Percentiles rank a stretch among this genome's conserved stretches.
Evolutionary conservation across 495 filamentous ascomycete species (phyloP).

Genomic region (Lepidopterella palustris): DNA sequence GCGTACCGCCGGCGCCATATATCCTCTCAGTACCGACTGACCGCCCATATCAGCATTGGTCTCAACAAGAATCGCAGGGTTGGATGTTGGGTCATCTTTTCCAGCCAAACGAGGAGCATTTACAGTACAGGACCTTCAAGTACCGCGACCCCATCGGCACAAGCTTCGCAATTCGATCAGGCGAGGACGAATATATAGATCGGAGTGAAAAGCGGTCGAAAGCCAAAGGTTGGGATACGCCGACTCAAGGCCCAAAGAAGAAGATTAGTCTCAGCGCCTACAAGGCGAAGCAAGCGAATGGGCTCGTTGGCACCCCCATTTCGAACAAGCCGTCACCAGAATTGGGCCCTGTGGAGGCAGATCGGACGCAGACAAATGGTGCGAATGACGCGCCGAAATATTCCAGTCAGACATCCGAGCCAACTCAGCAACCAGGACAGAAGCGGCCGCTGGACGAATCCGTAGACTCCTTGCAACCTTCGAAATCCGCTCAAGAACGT

Average conservation of each 20-base stretch:
- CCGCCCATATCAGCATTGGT: slow-evolving; percentile 17
- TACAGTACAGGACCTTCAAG: slow-evolving; percentile 31
- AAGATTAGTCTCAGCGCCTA: slow-evolving; percentile 30
- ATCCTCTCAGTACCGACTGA: slow-evolving; percentile 23
- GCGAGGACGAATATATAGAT: slow-evolving; percentile 15
- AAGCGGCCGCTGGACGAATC: slow-evolving; percentile 7
- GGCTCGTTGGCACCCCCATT: slow-evolving; percentile 10
- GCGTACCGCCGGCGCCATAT: slow-evolving; percentile 27
- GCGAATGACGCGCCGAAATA: neutral
- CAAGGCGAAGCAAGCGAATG: slow-evolving; percentile 29
- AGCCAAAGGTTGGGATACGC: slow-evolving; percentile 7
- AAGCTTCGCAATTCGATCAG: slow-evolving; percentile 18
- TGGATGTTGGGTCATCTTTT: slow-evolving; percentile 28
- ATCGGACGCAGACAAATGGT: slow-evolving; percentile 10
- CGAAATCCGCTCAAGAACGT: neutral
- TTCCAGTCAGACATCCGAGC: neutral
- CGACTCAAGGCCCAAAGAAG: slow-evolving; percentile 23
- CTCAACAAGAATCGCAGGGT: slow-evolving; percentile 8
- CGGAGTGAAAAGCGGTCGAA: slow-evolving; percentile 7
- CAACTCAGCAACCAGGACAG: slow-evolving; percentile 1
- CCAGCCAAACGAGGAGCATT: slow-evolving; percentile 20
- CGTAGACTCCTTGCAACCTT: neutral
- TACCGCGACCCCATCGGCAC: slow-evolving; percentile 28
- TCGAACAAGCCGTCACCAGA: slow-evolving; percentile 22
- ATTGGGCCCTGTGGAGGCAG: slow-evolving; percentile 9